phyloP scores from a whole-genome alignment of 305 asterid species.

The Fraxinus ornus region DNA sequence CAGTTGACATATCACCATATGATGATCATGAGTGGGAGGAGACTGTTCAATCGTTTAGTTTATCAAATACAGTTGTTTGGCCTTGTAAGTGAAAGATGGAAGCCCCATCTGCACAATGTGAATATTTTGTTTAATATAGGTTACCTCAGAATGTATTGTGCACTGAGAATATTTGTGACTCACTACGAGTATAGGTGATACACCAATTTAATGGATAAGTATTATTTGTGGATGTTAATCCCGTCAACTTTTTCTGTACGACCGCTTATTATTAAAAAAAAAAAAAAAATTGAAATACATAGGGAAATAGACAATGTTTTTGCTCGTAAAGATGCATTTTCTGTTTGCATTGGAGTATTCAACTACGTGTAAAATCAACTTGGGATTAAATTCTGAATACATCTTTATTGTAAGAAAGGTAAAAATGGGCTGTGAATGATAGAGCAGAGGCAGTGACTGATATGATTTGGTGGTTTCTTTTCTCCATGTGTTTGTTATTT shows the following conservation, averaged over 20 bases:
- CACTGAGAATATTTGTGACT: constrained; percentile 1
- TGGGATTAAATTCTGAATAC: background rate
- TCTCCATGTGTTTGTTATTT: background rate
- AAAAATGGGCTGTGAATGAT: background rate
- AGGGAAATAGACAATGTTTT: background rate
- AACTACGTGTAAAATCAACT: background rate
- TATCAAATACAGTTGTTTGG: background rate
- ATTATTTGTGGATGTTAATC: background rate
- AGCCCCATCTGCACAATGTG: background rate
- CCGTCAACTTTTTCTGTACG: background rate
- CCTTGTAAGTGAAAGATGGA: background rate
- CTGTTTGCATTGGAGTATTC: background rate
- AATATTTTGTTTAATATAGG: background rate
- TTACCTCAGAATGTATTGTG: constrained; percentile 4
- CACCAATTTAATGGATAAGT: background rate
- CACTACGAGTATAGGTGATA: background rate
- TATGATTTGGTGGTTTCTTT: background rate
- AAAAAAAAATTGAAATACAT: background rate
- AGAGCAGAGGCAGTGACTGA: background rate
- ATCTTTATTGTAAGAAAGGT: background rate
- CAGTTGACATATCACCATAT: background rate
- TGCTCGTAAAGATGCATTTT: background rate
- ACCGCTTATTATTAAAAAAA: background rate
- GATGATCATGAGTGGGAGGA: background rate
- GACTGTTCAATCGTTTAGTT: background rate